Evolutionary conservation across 164 flowering plant species (phyloP), one percentile per base, ranked within the genome.

Genomic region (Vitis labrusca): DNA sequence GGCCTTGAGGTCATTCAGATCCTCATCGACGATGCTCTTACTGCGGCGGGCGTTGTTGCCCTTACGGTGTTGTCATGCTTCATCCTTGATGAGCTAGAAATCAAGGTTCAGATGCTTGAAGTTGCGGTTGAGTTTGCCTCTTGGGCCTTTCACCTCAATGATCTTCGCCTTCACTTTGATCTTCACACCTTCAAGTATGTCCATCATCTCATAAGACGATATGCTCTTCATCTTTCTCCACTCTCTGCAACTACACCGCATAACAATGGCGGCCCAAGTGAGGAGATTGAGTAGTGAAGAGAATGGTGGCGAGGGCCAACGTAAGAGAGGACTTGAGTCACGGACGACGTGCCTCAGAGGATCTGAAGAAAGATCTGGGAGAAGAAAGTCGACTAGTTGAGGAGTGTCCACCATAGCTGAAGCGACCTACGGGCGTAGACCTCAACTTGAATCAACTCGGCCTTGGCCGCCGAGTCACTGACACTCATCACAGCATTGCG

Each of bases 301-400:
- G 11, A 29, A 47, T 49, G 80, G 68, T 78, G 81, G 19, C 83
- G 77, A 7, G 79, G 58, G 48, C 86, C 84, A 7, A 86, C 62
- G 67, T 69, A 80, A 48, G 79, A 77, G 58, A 85, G 76, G 63
- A 85, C 67, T 62, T 83, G 83, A 8, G 77, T 64, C 30, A 75
- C 0, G 29, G 80, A 76, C 5, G 84, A 80, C 61, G 82, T 73
- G 5, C 83, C 84, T 63, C 84, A 66, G 50, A 84, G 69, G 85
- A 91, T 83, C 85, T 85, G 91, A 19, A 83, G 32, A 71, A 91
- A 86, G 85, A 91, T 88, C 82, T 88, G 91, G 68, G 81, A 86
- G 81, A 89, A 82, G 72, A 88, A 87, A 3, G 84, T 80, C 6
- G 91, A 47, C 93, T 93, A 93, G 76, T 80, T 93, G 57, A 88